Conservation (phyloP, 2,329 filamentous ascomycete genomes). For the Fusarium sororula region DNA sequence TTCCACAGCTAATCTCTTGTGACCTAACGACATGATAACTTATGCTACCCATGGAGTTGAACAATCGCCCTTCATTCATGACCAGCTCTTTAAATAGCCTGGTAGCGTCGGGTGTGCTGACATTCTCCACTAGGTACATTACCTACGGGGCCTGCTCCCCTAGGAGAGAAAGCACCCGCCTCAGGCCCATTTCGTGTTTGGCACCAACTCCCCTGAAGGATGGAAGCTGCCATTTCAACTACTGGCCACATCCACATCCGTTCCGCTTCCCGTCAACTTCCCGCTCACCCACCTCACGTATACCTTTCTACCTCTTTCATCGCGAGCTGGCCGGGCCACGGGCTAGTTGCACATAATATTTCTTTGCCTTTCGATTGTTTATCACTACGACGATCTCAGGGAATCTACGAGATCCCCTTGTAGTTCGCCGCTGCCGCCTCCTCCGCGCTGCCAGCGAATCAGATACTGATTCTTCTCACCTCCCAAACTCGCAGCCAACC, state of each 20-base stretch:
- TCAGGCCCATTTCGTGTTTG: conserved; percentile 34
- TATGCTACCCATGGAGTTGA: conserved; percentile 4
- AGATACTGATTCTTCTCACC: conserved; percentile 35
- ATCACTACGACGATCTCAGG: conserved; percentile 25
- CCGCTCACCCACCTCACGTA: conserved; percentile 32
- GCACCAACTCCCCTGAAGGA: conserved; percentile 35
- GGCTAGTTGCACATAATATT: conserved; percentile 46
- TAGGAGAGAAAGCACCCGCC: conserved; percentile 22
- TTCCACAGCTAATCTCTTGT: not conserved
- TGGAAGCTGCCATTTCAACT: conserved; percentile 22
- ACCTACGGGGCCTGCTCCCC: conserved; percentile 3
- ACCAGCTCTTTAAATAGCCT: conserved; percentile 25
- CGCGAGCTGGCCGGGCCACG: conserved; percentile 51
- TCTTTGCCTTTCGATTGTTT: conserved; percentile 33
- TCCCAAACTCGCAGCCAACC: conserved; percentile 29
- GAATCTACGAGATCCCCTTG: conserved; percentile 14
- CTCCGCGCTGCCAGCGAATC: conserved; percentile 26
- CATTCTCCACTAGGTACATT: conserved; percentile 29
- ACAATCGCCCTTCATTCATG: conserved; percentile 1
- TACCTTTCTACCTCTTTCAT: conserved; percentile 39
- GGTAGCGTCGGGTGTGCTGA: conserved; percentile 30
- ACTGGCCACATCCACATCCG: conserved; percentile 36
- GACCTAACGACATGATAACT: not conserved
- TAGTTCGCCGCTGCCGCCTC: conserved; percentile 26
- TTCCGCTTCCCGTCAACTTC: conserved; percentile 37